Evolutionary conservation across 2,329 filamentous ascomycete genomes (phyloP).

Genomic region (Graphilbum fragrans): DNA sequence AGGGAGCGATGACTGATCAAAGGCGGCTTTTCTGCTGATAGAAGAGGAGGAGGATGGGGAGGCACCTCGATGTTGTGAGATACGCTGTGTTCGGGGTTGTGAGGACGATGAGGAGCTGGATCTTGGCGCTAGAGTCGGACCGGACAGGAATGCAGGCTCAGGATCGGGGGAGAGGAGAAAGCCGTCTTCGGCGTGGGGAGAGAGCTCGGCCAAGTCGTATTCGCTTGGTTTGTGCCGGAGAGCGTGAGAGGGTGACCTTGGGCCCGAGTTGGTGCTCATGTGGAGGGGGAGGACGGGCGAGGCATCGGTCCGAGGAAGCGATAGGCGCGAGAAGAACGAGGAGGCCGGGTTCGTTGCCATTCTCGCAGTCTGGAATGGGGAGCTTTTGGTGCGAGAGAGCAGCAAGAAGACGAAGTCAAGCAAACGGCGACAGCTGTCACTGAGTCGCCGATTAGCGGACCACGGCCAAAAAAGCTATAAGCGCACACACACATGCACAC

Average conservation of each 20-base stretch:
- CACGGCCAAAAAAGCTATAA: no score
- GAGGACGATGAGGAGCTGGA: not conserved
- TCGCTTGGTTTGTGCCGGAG: conserved; percentile 19
- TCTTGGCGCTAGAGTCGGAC: conserved; percentile 2
- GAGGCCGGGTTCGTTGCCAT: conserved; percentile 4
- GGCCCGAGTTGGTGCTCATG: conserved; percentile 5
- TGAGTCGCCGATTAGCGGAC: no score
- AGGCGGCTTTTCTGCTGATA: not conserved
- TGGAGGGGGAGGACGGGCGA: conserved; percentile 17
- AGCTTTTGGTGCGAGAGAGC: no score
- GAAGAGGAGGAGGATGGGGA: no score
- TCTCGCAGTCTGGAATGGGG: no score
- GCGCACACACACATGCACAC: no score
- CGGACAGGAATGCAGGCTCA: conserved; percentile 1
- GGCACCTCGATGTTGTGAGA: no score
- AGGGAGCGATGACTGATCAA: not conserved
- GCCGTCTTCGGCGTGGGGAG: conserved; percentile 15
- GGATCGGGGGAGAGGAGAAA: conserved; percentile 10
- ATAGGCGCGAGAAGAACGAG: conserved; percentile 18
- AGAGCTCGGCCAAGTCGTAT: conserved; percentile 20
- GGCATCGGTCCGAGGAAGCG: conserved; percentile 12
- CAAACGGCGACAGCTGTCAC: no score
- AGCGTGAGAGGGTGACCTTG: conserved; percentile 4
- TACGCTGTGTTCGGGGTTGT: no score
- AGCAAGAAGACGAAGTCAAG: no score